Percentiles rank a stretch among this genome's conserved stretches.
phyloP scores from a whole-genome alignment of 179 eudicot genomes.

The Pouteria campechiana region DNA sequence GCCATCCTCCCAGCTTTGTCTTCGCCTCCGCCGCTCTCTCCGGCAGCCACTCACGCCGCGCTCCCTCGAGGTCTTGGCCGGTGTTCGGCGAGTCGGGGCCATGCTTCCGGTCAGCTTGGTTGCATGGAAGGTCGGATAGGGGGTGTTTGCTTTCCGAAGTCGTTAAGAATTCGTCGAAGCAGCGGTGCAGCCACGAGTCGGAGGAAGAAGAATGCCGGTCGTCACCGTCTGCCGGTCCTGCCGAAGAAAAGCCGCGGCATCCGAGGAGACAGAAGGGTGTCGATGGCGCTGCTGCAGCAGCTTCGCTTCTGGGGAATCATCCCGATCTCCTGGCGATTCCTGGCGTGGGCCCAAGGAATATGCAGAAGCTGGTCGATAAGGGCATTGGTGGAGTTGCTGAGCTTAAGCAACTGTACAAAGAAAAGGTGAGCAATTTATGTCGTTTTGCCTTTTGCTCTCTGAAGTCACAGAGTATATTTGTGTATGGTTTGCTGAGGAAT shows the following conservation, averaged over 20 bases:
- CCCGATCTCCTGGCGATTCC: conserved; percentile 85
- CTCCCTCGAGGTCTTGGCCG: conserved; percentile 29
- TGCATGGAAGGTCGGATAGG: conserved; percentile 8
- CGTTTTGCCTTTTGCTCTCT: not conserved
- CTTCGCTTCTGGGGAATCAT: conserved; percentile 14
- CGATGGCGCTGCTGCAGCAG: conserved; percentile 1
- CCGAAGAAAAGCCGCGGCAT: conserved; percentile 10
- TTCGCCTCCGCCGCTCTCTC: not conserved
- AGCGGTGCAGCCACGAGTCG: conserved; percentile 4
- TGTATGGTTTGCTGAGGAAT: no score
- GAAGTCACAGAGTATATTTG: no score
- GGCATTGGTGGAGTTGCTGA: conserved; percentile 81
- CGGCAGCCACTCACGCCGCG: conserved; percentile 9
- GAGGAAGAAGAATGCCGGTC: conserved; percentile 2
- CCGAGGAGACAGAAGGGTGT: conserved; percentile 38
- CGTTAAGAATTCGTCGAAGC: no score
- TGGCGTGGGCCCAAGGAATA: conserved; percentile 88
- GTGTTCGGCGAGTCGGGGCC: conserved; percentile 20
- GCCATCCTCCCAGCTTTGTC: not conserved
- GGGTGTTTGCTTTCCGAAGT: no score
- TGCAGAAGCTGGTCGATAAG: conserved; percentile 78
- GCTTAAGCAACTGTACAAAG: conserved; percentile 72
- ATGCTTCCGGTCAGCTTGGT: conserved; percentile 35
- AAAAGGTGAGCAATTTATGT: conserved; percentile 36
- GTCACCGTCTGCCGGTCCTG: conserved; percentile 1